Base-by-base conservation (phyloP, 495 filamentous ascomycete species). In the Hyaloscypha variabilis region DNA sequence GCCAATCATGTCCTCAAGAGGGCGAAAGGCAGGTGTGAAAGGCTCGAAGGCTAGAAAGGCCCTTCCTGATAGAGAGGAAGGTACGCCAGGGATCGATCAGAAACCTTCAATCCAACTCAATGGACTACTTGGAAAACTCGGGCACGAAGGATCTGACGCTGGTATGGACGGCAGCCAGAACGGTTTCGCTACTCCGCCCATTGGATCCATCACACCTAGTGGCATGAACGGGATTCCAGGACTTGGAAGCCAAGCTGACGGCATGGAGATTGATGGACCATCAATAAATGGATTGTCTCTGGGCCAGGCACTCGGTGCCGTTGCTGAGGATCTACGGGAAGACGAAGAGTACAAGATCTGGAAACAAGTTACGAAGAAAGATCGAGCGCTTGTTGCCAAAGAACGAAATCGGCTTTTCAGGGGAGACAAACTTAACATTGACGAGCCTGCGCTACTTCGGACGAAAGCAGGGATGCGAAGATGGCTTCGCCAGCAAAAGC, bases 351-450 rank as follows among this genome's bases (percentile, higher is more conserved):
- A 94, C 79, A 96, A 96, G 73, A 91, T 93, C 49, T 99, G 95
- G 95, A 99, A 98, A 79, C 94, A 96, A 74, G 91, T 97, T 42
- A 99, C 95, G 2, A 97, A 97, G 77, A 97, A 96, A 74, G 93
- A 96, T 66, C 87, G 95, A 53, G 95, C 95, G n/a, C 79, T 90
- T 17, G 87, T 94, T 46, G 93, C 95, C 11, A 87, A 83, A 64
- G 84, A 89, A 64, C 81, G 95, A 26, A 89, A 94, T 76, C 89
- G 91, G 54, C 83, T 98, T 24, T 94, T 99, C 72, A 86, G 88
- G 63, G 89, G 88, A 39, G 88, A 94, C 69, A 92, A 86, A 74
- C 80, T 99, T 23, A 96, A 97, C 70, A 71, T 84, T 6, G 95
- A 99, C 5, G 92, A 94, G 68, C 93, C 92, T 17, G 95, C 95